phyloP scores from a whole-genome alignment of 495 filamentous ascomycete genomes.

The Aspergillus biplanus region DNA sequence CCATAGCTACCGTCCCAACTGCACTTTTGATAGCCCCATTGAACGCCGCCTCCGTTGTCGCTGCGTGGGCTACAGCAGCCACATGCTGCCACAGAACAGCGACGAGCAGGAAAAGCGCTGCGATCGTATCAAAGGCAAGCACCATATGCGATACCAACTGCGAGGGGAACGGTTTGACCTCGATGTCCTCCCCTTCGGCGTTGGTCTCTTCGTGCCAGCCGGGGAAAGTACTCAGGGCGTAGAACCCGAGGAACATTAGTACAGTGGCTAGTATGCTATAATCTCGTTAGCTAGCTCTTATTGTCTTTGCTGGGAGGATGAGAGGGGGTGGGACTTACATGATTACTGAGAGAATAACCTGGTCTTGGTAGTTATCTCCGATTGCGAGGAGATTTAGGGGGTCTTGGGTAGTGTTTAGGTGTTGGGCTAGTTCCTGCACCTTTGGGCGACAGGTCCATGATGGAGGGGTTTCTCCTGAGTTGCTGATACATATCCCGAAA shows the following conservation, averaged over 20 bases:
- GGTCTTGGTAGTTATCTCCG: slow-evolving; percentile 6
- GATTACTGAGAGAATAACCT: slow-evolving; percentile 6
- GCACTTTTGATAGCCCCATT: background rate
- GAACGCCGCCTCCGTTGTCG: background rate
- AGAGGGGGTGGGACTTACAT: background rate
- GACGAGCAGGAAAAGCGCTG: background rate
- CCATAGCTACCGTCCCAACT: slow-evolving; percentile 5
- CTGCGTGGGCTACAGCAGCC: background rate
- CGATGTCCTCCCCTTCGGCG: background rate
- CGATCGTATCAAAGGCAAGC: background rate
- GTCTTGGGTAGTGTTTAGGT: background rate
- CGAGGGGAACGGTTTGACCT: background rate
- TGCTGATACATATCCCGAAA: slow-evolving; percentile 13
- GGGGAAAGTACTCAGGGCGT: background rate
- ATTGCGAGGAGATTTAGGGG: slow-evolving; percentile 1
- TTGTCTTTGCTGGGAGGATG: background rate
- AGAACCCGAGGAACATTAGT: background rate
- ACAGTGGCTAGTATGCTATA: background rate
- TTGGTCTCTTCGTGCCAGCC: background rate
- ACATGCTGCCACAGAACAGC: slow-evolving; percentile 7
- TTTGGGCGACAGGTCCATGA: background rate
- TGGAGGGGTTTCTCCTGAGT: no score
- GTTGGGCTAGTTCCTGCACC: background rate
- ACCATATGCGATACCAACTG: background rate
- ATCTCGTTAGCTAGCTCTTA: background rate